These are phyloP conservation scores for Scleroderma bovista DNA, from an alignment of 768 basidiomycete species.

Conservation along the genomic window DNA sequence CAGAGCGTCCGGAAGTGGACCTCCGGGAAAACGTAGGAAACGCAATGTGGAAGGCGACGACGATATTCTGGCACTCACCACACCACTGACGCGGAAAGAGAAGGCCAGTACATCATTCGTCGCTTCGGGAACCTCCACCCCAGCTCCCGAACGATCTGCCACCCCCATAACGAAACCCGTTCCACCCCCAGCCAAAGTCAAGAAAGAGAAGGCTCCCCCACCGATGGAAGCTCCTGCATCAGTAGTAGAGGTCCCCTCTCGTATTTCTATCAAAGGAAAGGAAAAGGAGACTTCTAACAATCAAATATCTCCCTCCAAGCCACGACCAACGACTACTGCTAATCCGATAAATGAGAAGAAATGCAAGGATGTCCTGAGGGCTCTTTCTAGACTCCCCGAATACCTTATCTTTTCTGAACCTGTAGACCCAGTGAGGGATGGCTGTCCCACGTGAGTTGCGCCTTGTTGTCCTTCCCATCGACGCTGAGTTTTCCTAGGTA, in stretches of 20 bases:
- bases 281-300: constrained; percentile 50
- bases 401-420: constrained; percentile 70
- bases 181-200: constrained; percentile 29
- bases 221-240: constrained; percentile 15
- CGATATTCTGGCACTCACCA: constrained; percentile 57
- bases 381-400: constrained; percentile 56
- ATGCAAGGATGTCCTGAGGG: constrained; percentile 65
- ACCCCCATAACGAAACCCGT: constrained; percentile 21
- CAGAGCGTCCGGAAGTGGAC: constrained; percentile 34
- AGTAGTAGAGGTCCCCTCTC: constrained; percentile 24
- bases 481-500: constrained; percentile 49
- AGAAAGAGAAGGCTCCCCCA: constrained; percentile 41
- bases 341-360: constrained; percentile 78
- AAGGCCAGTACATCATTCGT: constrained; percentile 28
- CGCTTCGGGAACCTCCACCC: constrained; percentile 35
- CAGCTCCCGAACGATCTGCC: constrained; percentile 32
- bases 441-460: constrained; percentile 80
- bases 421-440: constrained; percentile 78
- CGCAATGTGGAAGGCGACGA: constrained; percentile 45
- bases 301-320: constrained; percentile 33
- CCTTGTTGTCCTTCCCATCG: background rate
- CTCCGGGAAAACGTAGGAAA: constrained; percentile 57
- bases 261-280: constrained; percentile 63
- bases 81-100: constrained; percentile 53
- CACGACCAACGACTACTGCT: constrained; percentile 32